phyloP scores from a whole-genome alignment of 139 green algal genomes.

The Asterochloris erici region DNA sequence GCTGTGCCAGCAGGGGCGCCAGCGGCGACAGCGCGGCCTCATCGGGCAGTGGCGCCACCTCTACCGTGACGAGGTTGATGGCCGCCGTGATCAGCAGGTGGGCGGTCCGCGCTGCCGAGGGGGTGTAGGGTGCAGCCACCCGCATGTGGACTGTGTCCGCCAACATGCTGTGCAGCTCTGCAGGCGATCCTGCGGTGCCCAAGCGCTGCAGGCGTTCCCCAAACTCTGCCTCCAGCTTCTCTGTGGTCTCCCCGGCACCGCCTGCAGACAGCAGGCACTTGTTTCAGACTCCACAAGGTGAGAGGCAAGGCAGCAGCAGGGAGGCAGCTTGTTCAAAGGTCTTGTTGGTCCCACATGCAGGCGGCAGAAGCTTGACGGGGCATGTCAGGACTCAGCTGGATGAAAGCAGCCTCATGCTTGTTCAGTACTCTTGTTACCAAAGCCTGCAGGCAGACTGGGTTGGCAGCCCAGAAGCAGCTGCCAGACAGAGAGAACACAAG shows the following conservation, averaged over 20 bases:
- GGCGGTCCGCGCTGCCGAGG: conserved; percentile 1
- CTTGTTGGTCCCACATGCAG: no score
- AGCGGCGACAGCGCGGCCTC: conserved; percentile 20
- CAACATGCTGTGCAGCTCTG: not conserved
- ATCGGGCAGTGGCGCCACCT: conserved; percentile 23
- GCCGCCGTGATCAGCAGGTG: conserved; percentile 37
- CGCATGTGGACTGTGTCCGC: not conserved
- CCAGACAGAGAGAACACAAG: no score
- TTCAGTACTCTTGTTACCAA: no score
- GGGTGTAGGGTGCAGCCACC: not conserved
- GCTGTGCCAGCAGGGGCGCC: conserved; percentile 21
- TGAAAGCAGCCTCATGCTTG: no score
- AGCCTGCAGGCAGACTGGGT: no score
- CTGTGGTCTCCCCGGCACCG: no score
- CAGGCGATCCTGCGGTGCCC: not conserved
- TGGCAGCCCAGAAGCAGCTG: no score
- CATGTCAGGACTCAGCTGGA: no score
- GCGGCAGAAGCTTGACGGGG: no score
- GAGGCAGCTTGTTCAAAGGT: no score
- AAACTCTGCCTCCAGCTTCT: conserved; percentile 16
- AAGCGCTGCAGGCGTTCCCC: conserved; percentile 6
- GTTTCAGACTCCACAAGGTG: not conserved
- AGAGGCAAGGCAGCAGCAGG: no score
- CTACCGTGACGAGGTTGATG: conserved; percentile 19
- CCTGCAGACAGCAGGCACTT: not conserved